Conservation (phyloP, 176 grass and related monocot genomes). For the Oropetium thomaeum region DNA sequence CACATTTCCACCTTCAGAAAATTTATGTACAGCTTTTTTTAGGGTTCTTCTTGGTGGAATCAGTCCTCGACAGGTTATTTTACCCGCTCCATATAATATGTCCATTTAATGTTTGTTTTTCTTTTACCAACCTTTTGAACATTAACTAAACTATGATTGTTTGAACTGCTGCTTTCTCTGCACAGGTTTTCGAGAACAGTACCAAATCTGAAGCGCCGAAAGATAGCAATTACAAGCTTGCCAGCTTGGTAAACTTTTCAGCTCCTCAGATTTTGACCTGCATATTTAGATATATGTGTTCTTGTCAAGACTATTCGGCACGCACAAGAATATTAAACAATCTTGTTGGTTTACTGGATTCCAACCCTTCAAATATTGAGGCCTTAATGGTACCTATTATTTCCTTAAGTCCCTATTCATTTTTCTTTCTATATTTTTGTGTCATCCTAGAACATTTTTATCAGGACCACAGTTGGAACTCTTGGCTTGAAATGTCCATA, state of each 20-base stretch:
- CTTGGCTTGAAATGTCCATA: constrained; percentile 65
- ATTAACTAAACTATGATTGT: constrained; percentile 16
- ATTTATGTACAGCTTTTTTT: constrained; percentile 84
- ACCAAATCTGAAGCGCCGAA: constrained; percentile 51
- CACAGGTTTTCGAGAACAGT: constrained; percentile 80
- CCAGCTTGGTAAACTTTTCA: constrained; percentile 60
- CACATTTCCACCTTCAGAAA: constrained; percentile 81
- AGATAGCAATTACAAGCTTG: constrained; percentile 47
- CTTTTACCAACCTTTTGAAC: not conserved
- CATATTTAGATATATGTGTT: constrained; percentile 84
- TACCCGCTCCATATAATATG: not conserved
- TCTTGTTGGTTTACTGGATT: constrained; percentile 80
- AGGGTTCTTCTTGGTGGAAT: constrained; percentile 95
- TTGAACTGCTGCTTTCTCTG: constrained; percentile 28
- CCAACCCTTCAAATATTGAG: constrained; percentile 88
- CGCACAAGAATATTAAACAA: constrained; percentile 75
- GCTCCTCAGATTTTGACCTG: constrained; percentile 93
- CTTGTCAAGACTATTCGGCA: constrained; percentile 75
- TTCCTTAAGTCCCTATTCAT: constrained; percentile 28
- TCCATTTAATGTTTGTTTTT: constrained; percentile 8
- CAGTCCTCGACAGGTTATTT: constrained; percentile 88
- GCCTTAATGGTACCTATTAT: constrained; percentile 67
- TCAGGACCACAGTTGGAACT: constrained; percentile 73
- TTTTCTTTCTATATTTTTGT: not conserved
- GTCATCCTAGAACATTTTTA: constrained; percentile 9